Conservation (phyloP, 345 rosid species). For the Eucalyptus caleyi region DNA sequence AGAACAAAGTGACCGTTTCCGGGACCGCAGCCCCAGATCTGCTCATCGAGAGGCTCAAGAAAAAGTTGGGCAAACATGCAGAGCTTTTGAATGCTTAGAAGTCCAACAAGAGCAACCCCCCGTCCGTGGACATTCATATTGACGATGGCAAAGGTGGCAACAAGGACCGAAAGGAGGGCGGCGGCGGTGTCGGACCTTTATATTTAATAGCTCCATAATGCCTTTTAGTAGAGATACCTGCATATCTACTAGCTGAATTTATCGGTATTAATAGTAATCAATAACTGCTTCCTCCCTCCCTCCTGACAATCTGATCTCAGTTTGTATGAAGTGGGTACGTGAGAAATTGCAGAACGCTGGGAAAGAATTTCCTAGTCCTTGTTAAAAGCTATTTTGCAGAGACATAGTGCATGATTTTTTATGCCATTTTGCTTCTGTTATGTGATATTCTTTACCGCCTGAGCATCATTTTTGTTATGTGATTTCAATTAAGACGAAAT, state of each 20-base stretch:
- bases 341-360: neutral
- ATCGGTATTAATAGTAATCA: neutral
- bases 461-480: neutral
- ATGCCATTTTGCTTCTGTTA: neutral
- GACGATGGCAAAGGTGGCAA: slow-evolving; percentile 51
- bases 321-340: neutral
- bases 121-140: slow-evolving; percentile 62
- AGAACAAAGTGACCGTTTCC: slow-evolving; percentile 73
- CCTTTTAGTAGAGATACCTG: neutral
- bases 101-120: slow-evolving; percentile 35
- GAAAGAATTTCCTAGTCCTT: neutral
- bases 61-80: slow-evolving; percentile 73
- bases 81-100: slow-evolving; percentile 68
- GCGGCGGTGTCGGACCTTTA: neutral
- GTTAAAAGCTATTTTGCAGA: neutral
- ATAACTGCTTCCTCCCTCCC: too few species aligned
- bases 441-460: neutral
- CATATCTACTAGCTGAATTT: neutral
- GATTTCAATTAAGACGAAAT: too few species aligned
- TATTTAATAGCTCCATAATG: neutral
- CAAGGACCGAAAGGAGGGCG: slow-evolving; percentile 19
- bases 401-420: neutral
- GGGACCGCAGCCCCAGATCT: slow-evolving; percentile 62
- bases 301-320: neutral
- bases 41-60: slow-evolving; percentile 79